Evolutionary conservation across 2,329 filamentous ascomycete genomes (phyloP).

Genomic region (Chlorencoelia australis): DNA sequence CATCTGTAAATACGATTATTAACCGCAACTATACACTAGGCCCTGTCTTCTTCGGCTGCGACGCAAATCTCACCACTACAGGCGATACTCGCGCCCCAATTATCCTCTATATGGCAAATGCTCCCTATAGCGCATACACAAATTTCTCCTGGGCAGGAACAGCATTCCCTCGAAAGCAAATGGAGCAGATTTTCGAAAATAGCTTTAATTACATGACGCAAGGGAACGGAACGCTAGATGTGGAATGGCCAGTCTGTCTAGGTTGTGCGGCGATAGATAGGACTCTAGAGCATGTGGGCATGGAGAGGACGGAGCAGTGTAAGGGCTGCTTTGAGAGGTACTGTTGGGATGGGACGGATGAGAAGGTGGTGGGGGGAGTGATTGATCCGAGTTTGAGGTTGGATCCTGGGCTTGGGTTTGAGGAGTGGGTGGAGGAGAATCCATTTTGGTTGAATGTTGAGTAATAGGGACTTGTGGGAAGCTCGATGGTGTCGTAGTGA

Average conservation of each 20-base stretch:
- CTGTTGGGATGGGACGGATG: too few species aligned
- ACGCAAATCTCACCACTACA: slow-evolving; percentile 12
- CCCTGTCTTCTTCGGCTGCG: slow-evolving; percentile 20
- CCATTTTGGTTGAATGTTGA: too few species aligned
- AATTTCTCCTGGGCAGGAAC: slow-evolving; percentile 7
- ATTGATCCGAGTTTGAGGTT: slow-evolving; percentile 6
- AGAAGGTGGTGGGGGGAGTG: slow-evolving; percentile 8
- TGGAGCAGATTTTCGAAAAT: slow-evolving; percentile 12
- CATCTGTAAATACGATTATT: slow-evolving; percentile 13
- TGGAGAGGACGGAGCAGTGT: slow-evolving; percentile 14
- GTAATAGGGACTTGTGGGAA: too few species aligned
- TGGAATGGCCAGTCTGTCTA: slow-evolving; percentile 14
- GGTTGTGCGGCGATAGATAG: slow-evolving; percentile 20
- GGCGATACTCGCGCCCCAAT: slow-evolving; percentile 12
- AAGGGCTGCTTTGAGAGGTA: slow-evolving; percentile 19
- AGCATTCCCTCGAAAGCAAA: slow-evolving; percentile 1
- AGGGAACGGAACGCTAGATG: slow-evolving; percentile 18
- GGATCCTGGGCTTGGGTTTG: slow-evolving; percentile 8
- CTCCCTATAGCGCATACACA: slow-evolving; percentile 17
- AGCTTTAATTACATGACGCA: slow-evolving; percentile 16
- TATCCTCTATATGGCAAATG: slow-evolving; percentile 20
- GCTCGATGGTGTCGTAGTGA: too few species aligned
- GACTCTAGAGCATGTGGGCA: slow-evolving; percentile 14
- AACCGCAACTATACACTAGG: slow-evolving; percentile 11
- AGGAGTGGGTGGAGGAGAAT: slow-evolving; percentile 6